Evolutionary conservation across 2,329 filamentous ascomycete genomes (phyloP), one percentile per base, ranked within the genome.

Genomic region (Tolypocladium cylindrosporum): DNA sequence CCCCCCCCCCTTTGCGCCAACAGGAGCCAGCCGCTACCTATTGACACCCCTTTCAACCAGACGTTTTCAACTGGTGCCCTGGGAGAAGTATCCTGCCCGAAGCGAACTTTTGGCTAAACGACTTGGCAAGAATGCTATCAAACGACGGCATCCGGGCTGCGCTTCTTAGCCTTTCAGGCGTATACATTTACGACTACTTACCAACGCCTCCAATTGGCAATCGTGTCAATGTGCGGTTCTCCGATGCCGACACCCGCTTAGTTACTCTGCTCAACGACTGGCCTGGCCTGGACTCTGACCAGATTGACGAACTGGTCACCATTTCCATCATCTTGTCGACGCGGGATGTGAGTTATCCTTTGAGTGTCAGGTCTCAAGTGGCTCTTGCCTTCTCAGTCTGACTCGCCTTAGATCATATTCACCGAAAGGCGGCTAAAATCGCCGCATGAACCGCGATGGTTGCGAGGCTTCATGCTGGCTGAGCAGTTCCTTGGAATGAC

Each of bases 141-240:
- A 68, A 66, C 31, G 59, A 63, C 14, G 72, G 72, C 21, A 70
- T 76, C 8, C 63, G 66, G 3, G 64, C 67, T 34, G 74, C 74
- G 8, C 73, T 76, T n/a, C 70, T 74, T 43, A 72, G 72, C 34
- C 65, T 76, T 3, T 71, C 73, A 3, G 73, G 72, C 1, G 69
- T 74, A 0, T 76, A 76, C 40, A 71, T 76, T 7, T 73, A 74
- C 57, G 74, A 76, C 57, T 76, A 75, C 43, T 57, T 69, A 13
- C 72, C 72, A 0, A 63, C 67, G 36, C 65, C 70, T 7, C 61
- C 59, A 6, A 63, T 75, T 11, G 65, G 67, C 19, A 62, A 62
- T 14, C 65, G 68, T 14, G 69, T 74, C 55, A 74, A 74, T 43
- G 56, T 67, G 19, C 66, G 66, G n/a, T 74, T 73, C 57, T 45